Percentiles rank a stretch among this genome's conserved stretches.
Conservation (phyloP, 805 yeast genomes). For the Candida tibetensis region DNA sequence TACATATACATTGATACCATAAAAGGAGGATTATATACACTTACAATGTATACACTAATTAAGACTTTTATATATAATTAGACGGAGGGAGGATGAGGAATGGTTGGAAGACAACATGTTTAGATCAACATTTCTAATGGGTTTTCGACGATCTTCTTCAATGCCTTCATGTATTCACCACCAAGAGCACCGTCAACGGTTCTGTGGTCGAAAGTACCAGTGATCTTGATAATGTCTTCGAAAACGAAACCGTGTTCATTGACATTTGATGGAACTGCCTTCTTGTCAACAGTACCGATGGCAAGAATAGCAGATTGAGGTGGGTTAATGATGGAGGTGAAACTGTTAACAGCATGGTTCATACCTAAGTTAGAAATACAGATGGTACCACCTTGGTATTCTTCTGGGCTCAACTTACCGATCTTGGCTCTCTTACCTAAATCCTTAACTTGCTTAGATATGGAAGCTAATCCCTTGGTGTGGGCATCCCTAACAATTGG, state of each 20-base stretch:
- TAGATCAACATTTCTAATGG: slow-evolving; percentile 91
- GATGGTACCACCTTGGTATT: slow-evolving; percentile 98
- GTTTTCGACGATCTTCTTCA: slow-evolving; percentile 89
- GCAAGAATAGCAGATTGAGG: slow-evolving; percentile 96
- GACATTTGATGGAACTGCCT: slow-evolving; percentile 88
- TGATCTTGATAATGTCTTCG: slow-evolving; percentile 85
- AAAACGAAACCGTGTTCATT: slow-evolving; percentile 90
- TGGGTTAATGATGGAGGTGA: slow-evolving; percentile 97
- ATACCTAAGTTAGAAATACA: slow-evolving; percentile 98
- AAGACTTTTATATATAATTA: neutral
- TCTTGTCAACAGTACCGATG: slow-evolving; percentile 87
- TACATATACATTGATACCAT: no score
- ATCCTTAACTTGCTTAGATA: slow-evolving; percentile 83
- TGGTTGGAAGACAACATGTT: slow-evolving; percentile 8
- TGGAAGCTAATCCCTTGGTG: slow-evolving; percentile 76
- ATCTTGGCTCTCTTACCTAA: slow-evolving; percentile 95
- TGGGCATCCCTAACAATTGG: slow-evolving; percentile 93
- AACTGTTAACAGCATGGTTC: slow-evolving; percentile 89
- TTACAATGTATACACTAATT: neutral
- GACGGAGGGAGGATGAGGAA: neutral
- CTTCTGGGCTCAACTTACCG: slow-evolving; percentile 91
- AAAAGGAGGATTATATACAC: no score
- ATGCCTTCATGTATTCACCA: slow-evolving; percentile 92
- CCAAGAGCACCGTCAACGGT: slow-evolving; percentile 97
- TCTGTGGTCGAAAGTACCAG: slow-evolving; percentile 98